Conservation (phyloP, 345 rosid genomes). For the Firmiana major region DNA sequence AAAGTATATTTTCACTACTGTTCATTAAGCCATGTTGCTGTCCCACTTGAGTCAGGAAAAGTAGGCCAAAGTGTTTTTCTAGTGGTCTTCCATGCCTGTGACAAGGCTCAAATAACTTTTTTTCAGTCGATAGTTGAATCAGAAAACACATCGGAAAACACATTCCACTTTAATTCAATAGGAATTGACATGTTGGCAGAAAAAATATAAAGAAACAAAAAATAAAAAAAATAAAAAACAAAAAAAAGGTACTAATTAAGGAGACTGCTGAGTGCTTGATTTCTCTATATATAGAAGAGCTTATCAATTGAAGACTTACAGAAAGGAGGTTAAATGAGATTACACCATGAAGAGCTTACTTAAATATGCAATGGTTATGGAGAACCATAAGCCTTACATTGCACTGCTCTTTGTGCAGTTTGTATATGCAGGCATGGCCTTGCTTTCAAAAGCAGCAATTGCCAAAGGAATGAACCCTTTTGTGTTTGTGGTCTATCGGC, state of each 20-base stretch:
- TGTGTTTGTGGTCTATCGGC: conserved; percentile 75
- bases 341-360: conserved; percentile 21
- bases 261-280: background rate
- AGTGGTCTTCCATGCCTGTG: background rate
- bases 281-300: conserved; percentile 1
- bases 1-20: background rate
- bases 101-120: background rate
- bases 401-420: conserved; percentile 61
- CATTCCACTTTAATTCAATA: background rate
- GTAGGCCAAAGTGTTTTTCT: background rate
- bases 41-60: conserved; percentile 1
- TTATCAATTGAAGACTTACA: conserved; percentile 2
- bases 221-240: background rate
- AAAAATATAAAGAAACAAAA: background rate
- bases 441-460: conserved; percentile 73
- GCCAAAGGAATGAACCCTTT: conserved; percentile 72
- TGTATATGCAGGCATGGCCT: conserved; percentile 74
- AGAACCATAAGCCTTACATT: conserved; percentile 48
- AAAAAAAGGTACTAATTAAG: background rate
- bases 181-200: background rate
- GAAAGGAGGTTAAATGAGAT: conserved; percentile 1
- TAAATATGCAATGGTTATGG: conserved; percentile 14
- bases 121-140: background rate
- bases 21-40: background rate
- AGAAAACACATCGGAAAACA: background rate